These are phyloP conservation scores for Boletus vermiculosoides DNA, from an alignment of 768 basidiomycete genomes.

Conservation along the genomic window DNA sequence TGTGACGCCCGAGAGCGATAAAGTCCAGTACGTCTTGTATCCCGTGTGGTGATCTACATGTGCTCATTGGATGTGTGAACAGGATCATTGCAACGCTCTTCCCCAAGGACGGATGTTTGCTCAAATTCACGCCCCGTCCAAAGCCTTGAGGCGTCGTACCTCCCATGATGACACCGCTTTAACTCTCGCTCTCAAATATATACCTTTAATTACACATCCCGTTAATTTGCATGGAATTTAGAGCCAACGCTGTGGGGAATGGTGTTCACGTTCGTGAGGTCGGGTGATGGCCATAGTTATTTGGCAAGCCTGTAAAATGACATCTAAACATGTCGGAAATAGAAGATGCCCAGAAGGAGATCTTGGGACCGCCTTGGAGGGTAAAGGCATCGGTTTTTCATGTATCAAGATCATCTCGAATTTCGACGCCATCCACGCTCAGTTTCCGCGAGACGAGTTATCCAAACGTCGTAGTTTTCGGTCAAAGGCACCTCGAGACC, in stretches of 20 bases:
- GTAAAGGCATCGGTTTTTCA: not conserved
- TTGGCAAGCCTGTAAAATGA: not conserved
- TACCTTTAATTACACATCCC: constrained; percentile 14
- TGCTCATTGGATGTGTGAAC: constrained; percentile 2
- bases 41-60: not conserved
- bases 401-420: not conserved
- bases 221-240: constrained; percentile 15
- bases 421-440: not conserved
- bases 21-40: constrained; percentile 67
- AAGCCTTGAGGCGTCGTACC: constrained; percentile 14
- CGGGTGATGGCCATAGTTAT: not conserved
- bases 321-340: not conserved
- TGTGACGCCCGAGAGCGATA: constrained; percentile 70
- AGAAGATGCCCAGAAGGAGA: not conserved
- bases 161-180: not conserved
- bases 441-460: not conserved
- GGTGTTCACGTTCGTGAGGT: not conserved
- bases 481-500: not conserved
- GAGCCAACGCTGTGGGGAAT: not conserved
- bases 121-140: constrained; percentile 70
- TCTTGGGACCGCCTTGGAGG: not conserved
- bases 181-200: not conserved
- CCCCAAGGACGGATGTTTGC: constrained; percentile 87
- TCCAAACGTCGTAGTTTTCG: not conserved
- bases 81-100: constrained; percentile 97